phyloP scores from a whole-genome alignment of 768 basidiomycete genomes.

The Serendipita sp. region DNA sequence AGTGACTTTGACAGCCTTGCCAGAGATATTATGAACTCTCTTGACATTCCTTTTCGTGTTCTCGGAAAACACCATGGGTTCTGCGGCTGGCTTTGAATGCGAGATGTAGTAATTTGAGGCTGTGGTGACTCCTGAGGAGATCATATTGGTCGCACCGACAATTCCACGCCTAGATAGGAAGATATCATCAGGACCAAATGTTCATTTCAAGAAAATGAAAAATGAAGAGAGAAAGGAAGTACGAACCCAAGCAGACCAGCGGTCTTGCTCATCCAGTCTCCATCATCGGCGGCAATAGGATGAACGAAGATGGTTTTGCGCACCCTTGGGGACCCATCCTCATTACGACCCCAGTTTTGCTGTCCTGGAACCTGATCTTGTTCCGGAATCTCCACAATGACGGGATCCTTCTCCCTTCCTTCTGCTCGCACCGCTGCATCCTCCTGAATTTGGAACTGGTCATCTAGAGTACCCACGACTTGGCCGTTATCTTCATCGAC shows the following conservation, averaged over 20 bases:
- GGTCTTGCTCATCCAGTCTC: constrained; percentile 48
- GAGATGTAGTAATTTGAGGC: constrained; percentile 48
- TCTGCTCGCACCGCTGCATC: constrained; percentile 35
- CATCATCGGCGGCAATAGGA: constrained; percentile 48
- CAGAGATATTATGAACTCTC: constrained; percentile 46
- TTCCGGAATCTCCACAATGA: constrained; percentile 59
- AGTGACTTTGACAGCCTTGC: constrained; percentile 51
- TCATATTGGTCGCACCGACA: constrained; percentile 44
- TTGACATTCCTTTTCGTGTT: constrained; percentile 41
- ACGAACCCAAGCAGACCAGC: constrained; percentile 49
- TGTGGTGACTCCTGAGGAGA: constrained; percentile 43
- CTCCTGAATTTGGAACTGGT: constrained; percentile 39
- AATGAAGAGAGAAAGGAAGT: background rate
- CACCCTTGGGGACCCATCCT: constrained; percentile 19
- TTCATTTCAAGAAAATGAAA: no score
- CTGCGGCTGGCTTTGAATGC: constrained; percentile 38
- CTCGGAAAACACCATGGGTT: constrained; percentile 44
- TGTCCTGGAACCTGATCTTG: background rate
- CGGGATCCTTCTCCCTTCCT: constrained; percentile 43
- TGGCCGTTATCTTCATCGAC: constrained; percentile 60
- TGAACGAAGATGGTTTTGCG: constrained; percentile 42
- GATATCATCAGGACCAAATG: background rate
- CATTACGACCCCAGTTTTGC: constrained; percentile 9
- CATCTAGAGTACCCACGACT: constrained; percentile 52
- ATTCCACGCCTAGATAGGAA: constrained; percentile 46